Conservation (phyloP, 2,329 filamentous ascomycete genomes). For the Phialocephala subalpina region DNA sequence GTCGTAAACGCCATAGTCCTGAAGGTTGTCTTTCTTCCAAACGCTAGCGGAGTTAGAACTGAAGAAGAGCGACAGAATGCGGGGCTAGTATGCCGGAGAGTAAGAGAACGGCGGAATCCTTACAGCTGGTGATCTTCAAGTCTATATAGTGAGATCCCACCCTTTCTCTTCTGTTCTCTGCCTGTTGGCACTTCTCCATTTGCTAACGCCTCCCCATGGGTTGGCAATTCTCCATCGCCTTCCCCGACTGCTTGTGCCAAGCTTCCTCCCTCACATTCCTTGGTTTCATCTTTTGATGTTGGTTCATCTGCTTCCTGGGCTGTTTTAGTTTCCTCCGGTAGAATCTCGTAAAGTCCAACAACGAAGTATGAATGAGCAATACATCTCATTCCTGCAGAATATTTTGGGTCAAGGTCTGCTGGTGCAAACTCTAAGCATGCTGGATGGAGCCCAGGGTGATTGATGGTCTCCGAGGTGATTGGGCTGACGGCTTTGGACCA, state of each 20-base stretch:
- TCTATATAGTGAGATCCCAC: constrained; percentile 57
- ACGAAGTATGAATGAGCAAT: neutral
- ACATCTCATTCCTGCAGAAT: neutral
- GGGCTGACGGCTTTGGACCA: neutral
- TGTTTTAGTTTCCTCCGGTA: no score
- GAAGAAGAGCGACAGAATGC: neutral
- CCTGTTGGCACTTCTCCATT: constrained; percentile 34
- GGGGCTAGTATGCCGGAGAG: neutral
- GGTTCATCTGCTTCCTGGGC: no score
- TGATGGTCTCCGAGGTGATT: neutral
- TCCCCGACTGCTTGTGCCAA: neutral
- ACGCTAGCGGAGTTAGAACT: constrained; percentile 43
- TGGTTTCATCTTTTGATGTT: no score
- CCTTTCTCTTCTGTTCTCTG: constrained; percentile 67
- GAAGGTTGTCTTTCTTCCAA: constrained; percentile 68
- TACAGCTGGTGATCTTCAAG: constrained; percentile 64
- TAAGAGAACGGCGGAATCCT: constrained; percentile 40
- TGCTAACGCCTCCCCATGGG: constrained; percentile 18
- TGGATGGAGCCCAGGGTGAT: neutral
- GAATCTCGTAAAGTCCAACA: neutral
- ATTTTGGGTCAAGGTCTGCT: neutral
- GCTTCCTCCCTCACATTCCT: no score
- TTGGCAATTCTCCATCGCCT: constrained; percentile 27
- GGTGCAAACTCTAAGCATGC: constrained; percentile 3
- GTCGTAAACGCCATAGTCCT: constrained; percentile 77